Evolutionary conservation across 371 early-diverging fungal genomes (phyloP), one percentile per base, ranked within the genome.

Genomic region (Scutellospora calospora): DNA sequence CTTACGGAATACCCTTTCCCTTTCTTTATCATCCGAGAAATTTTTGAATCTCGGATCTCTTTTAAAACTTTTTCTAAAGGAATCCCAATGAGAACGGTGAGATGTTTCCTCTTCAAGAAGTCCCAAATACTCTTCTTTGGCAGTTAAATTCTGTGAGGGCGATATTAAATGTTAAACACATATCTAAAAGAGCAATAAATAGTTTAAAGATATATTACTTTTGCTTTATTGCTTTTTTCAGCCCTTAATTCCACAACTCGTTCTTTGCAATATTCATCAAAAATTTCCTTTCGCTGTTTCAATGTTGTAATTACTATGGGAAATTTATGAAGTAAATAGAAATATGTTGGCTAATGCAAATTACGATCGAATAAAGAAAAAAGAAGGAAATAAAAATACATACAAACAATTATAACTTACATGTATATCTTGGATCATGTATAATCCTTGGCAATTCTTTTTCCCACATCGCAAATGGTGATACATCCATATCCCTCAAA

Each of bases 401-500:
- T 45, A 31, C 20, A 5, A 60, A 41, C 20, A 33, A 29, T 78
- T 38, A 20, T 66, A 20, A 18, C 81, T 16, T 77, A 81, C 81
- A 62, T 76, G 66, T 76, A 54, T 73, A 81, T 75, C 81, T 57
- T 22, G 77, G 54, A 38, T 81, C 81, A 57, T 81, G 81, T 41
- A 81, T 81, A 29, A 81, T 81, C 55, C 74, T 62, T n/a, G 81
- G 81, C 27, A 81, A 33, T 65, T 76, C 81, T 65, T 81, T 75
- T 51, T 81, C 81, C 81, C 81, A 81, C n/a, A 68, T 55, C 3
- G 75, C 76, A 63, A 76, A 81, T 33, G 81, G 76, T n/a, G 81
- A 81, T 18, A 81, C 74, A 41, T 81, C 76, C 81, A 76, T 66
- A 68, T 81, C 81, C 18, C 45, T 68, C 22, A 81, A 55, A 3